Evolutionary conservation across 2,329 filamentous ascomycete genomes (phyloP), one percentile per base, ranked within the genome.

Genomic region (Cordyceps javanica): DNA sequence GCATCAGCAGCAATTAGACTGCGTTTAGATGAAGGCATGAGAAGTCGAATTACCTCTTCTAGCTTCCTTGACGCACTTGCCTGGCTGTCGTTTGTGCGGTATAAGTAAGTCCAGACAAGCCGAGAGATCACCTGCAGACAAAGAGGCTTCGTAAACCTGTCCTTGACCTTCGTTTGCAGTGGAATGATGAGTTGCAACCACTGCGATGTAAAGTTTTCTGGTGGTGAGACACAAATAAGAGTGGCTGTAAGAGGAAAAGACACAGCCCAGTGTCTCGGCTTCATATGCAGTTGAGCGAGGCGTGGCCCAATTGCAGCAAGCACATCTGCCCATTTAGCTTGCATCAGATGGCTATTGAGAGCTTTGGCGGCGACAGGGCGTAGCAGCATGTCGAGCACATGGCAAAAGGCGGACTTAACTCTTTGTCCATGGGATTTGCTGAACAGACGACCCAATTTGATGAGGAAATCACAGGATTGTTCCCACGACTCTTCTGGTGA

Each of bases 401-500:
- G 89, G 69, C 94, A 97, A 68, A 97, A 99, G 0, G 92, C 90
- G 64, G 93, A 89, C 71, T 99, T 99, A 67, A 97, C 86, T 60
- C 86, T 86, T 63, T 90, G 90, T 0, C 94, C 94, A 66, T 97
- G 93, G 5, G 90, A 89, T 64, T 85, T 87, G 56, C 86, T 82
- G 70, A 97, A 97, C 19, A 96, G 81, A 53, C 85, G 88, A 7
- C 90, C 91, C 30, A 99, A 75, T 0, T 86, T 83, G 51, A 88
- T 83, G 75, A 99, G 84, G 64, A 96, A 96, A 58, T 95, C 89
- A 73, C 93, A 97, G 1, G 91, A 91, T 62, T 87, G 87, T 55
- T 89, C 84, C 90, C 93, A 97, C 1, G 83, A 81, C 46, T 88
- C 85, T 63, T 88, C 83, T 6, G 89, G 86, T 23, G 85, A 82